A percentile compares a stretch with the other conserved stretches of the same genome.
These are phyloP conservation scores for Exobasidium cylindrosporum DNA, from an alignment of 1,284 basidiomycete species.

Conservation along the genomic window DNA sequence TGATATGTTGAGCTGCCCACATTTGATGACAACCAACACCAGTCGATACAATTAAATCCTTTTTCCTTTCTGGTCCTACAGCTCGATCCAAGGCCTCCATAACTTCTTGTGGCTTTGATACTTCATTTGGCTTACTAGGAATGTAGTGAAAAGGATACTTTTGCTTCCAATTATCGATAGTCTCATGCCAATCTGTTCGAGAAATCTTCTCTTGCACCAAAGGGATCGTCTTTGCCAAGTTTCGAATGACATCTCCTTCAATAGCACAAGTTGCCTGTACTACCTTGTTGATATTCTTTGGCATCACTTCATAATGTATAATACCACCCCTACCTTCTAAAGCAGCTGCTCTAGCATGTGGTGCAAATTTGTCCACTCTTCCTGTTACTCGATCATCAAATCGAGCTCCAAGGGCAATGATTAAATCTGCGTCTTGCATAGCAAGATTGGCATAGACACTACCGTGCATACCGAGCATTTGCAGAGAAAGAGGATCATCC, in stretches of 20 bases:
- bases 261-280: slow-evolving; percentile 90
- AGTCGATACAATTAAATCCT: slow-evolving; percentile 82
- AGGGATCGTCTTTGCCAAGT: slow-evolving; percentile 77
- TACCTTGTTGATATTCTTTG: slow-evolving; percentile 99
- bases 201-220: slow-evolving; percentile 55
- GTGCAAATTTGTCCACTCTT: slow-evolving; percentile 84
- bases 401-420: slow-evolving; percentile 91
- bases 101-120: slow-evolving; percentile 94
- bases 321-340: slow-evolving; percentile 84
- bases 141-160: slow-evolving; percentile 86
- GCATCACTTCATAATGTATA: slow-evolving; percentile 97
- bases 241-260: slow-evolving; percentile 85
- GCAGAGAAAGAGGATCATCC: slow-evolving; percentile 73
- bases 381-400: slow-evolving; percentile 99
- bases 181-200: slow-evolving; percentile 67
- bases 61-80: slow-evolving; percentile 68
- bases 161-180: slow-evolving; percentile 79
- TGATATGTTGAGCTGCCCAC: slow-evolving; percentile 95
- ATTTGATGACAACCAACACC: slow-evolving; percentile 99
- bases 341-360: slow-evolving; percentile 82
- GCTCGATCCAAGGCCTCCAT: slow-evolving; percentile 80
- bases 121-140: slow-evolving; percentile 64
- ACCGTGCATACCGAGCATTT: slow-evolving; percentile 99
- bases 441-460: slow-evolving; percentile 95
- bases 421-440: slow-evolving; percentile 94